Evolutionary conservation across 2,329 filamentous ascomycete species (phyloP).

Genomic region (Golovinomyces cichoracearum): DNA sequence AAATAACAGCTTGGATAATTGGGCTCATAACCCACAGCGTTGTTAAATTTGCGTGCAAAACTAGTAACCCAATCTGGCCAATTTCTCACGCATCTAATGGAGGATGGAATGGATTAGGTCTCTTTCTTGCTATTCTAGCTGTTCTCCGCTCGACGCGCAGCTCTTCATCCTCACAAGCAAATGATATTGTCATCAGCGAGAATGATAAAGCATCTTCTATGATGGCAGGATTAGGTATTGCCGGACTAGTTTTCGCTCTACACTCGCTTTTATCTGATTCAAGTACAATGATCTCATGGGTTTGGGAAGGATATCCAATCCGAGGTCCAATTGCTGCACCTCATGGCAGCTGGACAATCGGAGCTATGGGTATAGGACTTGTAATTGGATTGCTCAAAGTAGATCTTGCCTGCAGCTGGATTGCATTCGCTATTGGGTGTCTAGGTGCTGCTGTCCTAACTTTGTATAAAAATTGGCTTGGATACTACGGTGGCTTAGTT

Average conservation of each 20-base stretch:
- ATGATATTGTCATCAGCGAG: conserved; percentile 20
- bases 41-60: conserved; percentile 76
- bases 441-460: conserved; percentile 58
- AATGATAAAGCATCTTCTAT: conserved; percentile 39
- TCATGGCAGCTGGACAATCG: conserved; percentile 69
- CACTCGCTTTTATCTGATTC: conserved; percentile 89
- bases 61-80: conserved; percentile 93
- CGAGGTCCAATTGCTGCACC: conserved; percentile 66
- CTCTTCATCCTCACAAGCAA: conserved; percentile 21
- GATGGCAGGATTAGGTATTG: conserved; percentile 52
- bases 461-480: conserved; percentile 54
- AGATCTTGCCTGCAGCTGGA: conserved; percentile 48
- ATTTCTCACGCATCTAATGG: conserved; percentile 75
- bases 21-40: conserved; percentile 68
- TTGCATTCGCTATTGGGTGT: conserved; percentile 50
- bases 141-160: conserved; percentile 49
- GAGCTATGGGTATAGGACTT: conserved; percentile 64
- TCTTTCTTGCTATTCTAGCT: conserved; percentile 50
- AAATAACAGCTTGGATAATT: conserved; percentile 53
- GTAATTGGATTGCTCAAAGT: conserved; percentile 51
- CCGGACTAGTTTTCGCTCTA: conserved; percentile 62
- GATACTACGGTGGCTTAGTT: conserved; percentile 60
- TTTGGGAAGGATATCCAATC: conserved; percentile 87
- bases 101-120: conserved; percentile 68
- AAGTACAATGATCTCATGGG: conserved; percentile 97